These are phyloP conservation scores for Populus ilicifolia DNA, from an alignment of 345 rosid species.

Conservation along the genomic window DNA sequence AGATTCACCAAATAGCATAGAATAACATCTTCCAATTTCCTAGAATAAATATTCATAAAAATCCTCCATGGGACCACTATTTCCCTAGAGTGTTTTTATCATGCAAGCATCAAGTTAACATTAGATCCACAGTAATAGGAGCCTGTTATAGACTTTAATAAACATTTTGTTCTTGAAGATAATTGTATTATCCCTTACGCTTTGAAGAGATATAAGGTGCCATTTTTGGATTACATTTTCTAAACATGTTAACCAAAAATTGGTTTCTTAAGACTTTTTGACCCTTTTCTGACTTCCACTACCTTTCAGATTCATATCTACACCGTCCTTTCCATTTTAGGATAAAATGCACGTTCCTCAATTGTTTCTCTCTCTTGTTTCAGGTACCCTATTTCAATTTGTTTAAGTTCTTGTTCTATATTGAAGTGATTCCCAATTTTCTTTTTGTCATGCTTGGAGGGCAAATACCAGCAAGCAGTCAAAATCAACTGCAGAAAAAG, in stretches of 20 bases:
- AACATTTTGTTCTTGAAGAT: too few relatives aligned
- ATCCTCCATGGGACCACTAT: background rate
- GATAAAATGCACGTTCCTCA: background rate
- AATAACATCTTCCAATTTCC: background rate
- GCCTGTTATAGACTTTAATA: background rate
- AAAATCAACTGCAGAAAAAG: background rate
- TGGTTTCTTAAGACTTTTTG: background rate
- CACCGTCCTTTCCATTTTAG: background rate
- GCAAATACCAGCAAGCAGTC: background rate
- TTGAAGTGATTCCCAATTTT: background rate
- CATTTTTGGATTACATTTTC: too few relatives aligned
- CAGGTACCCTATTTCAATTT: background rate
- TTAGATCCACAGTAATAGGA: background rate
- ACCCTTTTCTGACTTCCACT: background rate
- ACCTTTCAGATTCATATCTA: background rate
- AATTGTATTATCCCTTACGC: too few relatives aligned
- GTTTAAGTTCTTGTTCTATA: background rate
- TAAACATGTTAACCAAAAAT: background rate
- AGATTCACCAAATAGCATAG: background rate
- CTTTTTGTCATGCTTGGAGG: background rate
- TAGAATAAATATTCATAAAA: background rate
- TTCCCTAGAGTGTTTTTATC: background rate
- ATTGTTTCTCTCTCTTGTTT: background rate
- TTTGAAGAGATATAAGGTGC: too few relatives aligned
- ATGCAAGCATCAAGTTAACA: background rate